Percentiles rank a stretch among this genome's conserved stretches.
phyloP scores from a whole-genome alignment of 192 early-diverging fungal species.

The Allomyces javanicus region DNA sequence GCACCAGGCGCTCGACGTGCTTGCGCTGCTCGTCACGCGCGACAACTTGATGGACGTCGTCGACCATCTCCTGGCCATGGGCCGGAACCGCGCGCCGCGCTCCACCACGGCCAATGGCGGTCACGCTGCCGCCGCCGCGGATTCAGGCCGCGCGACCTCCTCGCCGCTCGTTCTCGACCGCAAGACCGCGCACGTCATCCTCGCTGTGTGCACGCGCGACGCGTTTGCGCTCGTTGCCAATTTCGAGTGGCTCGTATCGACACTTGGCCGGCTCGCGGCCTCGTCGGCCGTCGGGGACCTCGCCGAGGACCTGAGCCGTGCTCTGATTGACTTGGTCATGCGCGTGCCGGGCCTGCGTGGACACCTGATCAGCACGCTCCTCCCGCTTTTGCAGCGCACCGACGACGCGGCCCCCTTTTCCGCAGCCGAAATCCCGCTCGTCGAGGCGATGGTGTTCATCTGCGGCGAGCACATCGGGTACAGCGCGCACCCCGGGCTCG shows the following conservation, averaged over 20 bases:
- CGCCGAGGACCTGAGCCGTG: neutral
- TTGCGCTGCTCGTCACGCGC: slow-evolving; percentile 69
- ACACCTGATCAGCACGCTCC: neutral
- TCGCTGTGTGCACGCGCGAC: slow-evolving; percentile 41
- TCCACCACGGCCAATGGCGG: neutral
- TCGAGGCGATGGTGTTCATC: neutral
- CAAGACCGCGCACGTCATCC: neutral
- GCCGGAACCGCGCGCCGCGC: neutral
- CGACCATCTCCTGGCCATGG: slow-evolving; percentile 51
- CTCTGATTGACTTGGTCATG: neutral
- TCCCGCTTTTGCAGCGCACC: neutral
- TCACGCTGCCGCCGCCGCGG: neutral
- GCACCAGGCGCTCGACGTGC: slow-evolving; percentile 63
- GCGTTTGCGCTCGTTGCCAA: slow-evolving; percentile 66
- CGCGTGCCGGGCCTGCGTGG: neutral
- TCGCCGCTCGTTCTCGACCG: neutral
- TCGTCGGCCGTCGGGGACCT: neutral
- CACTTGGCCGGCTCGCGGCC: slow-evolving; percentile 46
- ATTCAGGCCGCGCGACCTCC: neutral
- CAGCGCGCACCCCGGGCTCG: neutral
- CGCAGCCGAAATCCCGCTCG: neutral
- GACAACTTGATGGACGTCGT: slow-evolving; percentile 62
- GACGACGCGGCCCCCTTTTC: neutral
- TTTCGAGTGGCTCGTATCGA: slow-evolving; percentile 90
- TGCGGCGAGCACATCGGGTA: neutral